These are phyloP conservation scores for Lagenidium giganteum DNA, from an alignment of 352 stramenopile genomes.

Conservation along the genomic window DNA sequence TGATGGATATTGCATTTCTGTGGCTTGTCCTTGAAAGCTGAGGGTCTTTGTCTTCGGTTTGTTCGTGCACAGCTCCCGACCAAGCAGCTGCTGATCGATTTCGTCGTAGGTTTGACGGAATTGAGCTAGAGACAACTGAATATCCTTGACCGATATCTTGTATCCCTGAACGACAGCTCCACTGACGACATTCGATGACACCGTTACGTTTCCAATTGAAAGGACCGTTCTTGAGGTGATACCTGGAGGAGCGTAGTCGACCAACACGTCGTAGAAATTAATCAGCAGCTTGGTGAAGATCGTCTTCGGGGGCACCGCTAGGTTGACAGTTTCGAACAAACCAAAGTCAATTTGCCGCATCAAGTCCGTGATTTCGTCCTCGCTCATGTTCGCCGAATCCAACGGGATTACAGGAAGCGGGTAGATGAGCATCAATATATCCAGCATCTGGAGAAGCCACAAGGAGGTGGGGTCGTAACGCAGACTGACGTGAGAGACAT, in stretches of 20 bases:
- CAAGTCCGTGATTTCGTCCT: slow-evolving; percentile 33
- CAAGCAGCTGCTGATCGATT: slow-evolving; percentile 46
- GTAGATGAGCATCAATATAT: slow-evolving; percentile 67
- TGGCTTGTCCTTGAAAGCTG: slow-evolving; percentile 19
- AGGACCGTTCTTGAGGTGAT: slow-evolving; percentile 52
- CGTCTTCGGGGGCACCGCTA: slow-evolving; percentile 56
- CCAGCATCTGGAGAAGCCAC: slow-evolving; percentile 63
- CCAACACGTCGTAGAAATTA: slow-evolving; percentile 63
- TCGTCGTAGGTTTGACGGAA: slow-evolving; percentile 48
- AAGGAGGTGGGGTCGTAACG: slow-evolving; percentile 65
- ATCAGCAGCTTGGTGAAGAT: slow-evolving; percentile 81
- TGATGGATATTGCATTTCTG: slow-evolving; percentile 39
- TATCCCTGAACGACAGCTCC: slow-evolving; percentile 69
- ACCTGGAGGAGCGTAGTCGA: slow-evolving; percentile 56
- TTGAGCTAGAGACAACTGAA: slow-evolving; percentile 57
- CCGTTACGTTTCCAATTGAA: slow-evolving; percentile 45
- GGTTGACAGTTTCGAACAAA: slow-evolving; percentile 34
- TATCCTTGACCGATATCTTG: slow-evolving; percentile 54
- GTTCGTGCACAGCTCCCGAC: slow-evolving; percentile 32
- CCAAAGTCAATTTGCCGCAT: slow-evolving; percentile 19
- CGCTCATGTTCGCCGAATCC: slow-evolving; percentile 50
- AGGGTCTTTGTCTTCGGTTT: slow-evolving; percentile 28
- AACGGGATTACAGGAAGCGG: slow-evolving; percentile 67
- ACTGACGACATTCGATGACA: slow-evolving; percentile 73
- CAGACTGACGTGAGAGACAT: slow-evolving; percentile 66